phyloP scores from a whole-genome alignment of 345 rosid genomes.

The Bruguiera parviflora region DNA sequence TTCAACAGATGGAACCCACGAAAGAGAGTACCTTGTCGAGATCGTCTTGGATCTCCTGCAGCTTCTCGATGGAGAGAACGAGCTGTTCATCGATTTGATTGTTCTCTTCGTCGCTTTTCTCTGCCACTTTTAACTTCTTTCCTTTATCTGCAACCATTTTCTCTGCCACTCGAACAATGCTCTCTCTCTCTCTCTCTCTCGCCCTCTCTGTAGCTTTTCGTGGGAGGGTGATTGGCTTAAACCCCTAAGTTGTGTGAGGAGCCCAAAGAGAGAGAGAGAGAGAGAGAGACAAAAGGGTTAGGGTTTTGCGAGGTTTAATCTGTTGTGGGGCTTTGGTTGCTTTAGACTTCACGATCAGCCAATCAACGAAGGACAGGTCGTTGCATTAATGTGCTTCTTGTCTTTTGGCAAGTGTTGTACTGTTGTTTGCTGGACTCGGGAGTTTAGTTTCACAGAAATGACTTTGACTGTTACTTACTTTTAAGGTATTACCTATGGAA shows the following conservation, averaged over 20 bases:
- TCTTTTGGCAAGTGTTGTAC: no score
- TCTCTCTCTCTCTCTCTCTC: no score
- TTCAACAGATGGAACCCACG: background rate
- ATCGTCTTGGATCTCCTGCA: conserved; percentile 95
- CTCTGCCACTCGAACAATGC: background rate
- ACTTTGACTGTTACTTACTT: no score
- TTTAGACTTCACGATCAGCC: background rate
- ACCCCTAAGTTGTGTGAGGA: conserved; percentile 4
- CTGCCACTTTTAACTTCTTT: conserved; percentile 74
- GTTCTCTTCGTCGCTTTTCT: conserved; percentile 62
- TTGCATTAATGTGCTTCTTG: background rate
- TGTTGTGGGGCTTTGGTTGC: background rate
- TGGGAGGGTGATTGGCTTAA: background rate
- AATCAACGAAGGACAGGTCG: background rate
- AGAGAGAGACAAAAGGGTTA: conserved; percentile 28
- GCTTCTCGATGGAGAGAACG: conserved; percentile 84
- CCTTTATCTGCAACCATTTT: conserved; percentile 82
- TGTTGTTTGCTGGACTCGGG: no score
- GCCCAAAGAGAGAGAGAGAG: conserved; percentile 1
- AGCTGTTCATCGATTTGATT: conserved; percentile 70
- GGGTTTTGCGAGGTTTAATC: conserved; percentile 60
- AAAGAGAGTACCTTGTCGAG: conserved; percentile 67
- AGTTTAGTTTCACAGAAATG: no score
- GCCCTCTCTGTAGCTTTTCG: no score
- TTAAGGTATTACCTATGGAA: no score